Percentiles rank a stretch among this genome's conserved stretches.
Conservation (phyloP, 2,329 filamentous ascomycete genomes). For the Trichoderma asperellum region DNA sequence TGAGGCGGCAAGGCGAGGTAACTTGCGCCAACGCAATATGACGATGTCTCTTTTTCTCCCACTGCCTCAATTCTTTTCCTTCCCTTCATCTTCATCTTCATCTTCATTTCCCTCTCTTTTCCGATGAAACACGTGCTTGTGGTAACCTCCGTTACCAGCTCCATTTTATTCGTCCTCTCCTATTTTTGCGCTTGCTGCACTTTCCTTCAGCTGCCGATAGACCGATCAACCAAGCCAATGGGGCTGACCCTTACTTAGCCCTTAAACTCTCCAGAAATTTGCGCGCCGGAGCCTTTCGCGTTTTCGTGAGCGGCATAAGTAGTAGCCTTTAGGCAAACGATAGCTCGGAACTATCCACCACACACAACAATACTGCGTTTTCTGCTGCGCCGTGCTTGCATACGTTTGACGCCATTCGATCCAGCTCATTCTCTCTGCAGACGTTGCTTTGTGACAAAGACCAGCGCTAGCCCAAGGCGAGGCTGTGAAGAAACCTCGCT, state of each 20-base stretch:
- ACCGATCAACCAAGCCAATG: neutral
- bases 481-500: constrained; percentile 7
- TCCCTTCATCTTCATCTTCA: neutral
- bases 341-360: neutral
- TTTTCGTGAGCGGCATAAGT: neutral
- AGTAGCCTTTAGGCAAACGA: neutral
- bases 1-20: neutral
- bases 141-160: neutral
- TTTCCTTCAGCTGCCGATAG: neutral
- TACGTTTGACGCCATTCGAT: neutral
- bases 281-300: constrained; percentile 3
- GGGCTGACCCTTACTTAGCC: neutral
- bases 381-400: neutral
- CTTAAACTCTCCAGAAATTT: constrained; percentile 2
- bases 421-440: neutral
- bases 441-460: neutral
- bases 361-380: neutral
- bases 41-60: neutral
- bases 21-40: neutral
- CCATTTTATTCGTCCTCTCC: neutral
- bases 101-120: neutral
- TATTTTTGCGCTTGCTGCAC: neutral
- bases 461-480: constrained; percentile 6
- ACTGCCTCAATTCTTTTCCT: neutral
- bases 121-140: neutral